Base-by-base conservation (phyloP, 192 early-diverging fungal species). In the Coemansia sp. region DNA sequence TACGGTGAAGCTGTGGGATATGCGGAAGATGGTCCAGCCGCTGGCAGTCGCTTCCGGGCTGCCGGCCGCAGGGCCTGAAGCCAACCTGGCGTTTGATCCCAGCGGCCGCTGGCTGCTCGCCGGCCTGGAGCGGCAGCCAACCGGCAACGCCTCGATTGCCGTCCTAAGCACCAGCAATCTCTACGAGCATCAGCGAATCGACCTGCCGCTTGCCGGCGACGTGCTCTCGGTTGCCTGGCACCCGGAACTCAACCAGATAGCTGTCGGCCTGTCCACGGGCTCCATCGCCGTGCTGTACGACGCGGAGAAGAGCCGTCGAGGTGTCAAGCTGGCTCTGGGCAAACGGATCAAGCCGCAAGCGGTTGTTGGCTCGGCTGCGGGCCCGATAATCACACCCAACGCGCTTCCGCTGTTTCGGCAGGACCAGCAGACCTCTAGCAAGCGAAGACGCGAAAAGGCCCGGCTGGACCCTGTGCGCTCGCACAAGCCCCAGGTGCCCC, bases 1-100 rank as follows among this genome's bases (percentile, higher is more conserved):
- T 51, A 88, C 88, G 5, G 85, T 98, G 20, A 95, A 95, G 79
- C 86, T 96, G 20, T 98, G 96, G 96, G 96, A 98, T 58, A 44
- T 89, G 14, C 82, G 96, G 41, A 50, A 36, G 3, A 17, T 60
- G 40, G 20, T 4, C 12, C 72, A 73, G 20, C 86, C 92, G 3
- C 56, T 96, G 9, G 64, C 80, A 0, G 64, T 67, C 14, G 79
- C 78, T 0, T 66, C 69, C 14, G 67, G 82, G 26, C 60, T 97
- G 11, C 58, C 80, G 20, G 76, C 80, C 6, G 78, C 88, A 20
- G 88, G 88, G 51, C 82, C 88, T 12, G 90, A 92, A 45, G 79
- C 83, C 8, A 90, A 91, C 64, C 72, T 90, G 15, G 87, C 91
- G 14, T 93, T 93, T 48, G 90, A 88, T 17, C 93, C 96, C 1